Evolutionary conservation across 1,284 basidiomycete genomes (phyloP).

Genomic region (Lentinus polychrous): DNA sequence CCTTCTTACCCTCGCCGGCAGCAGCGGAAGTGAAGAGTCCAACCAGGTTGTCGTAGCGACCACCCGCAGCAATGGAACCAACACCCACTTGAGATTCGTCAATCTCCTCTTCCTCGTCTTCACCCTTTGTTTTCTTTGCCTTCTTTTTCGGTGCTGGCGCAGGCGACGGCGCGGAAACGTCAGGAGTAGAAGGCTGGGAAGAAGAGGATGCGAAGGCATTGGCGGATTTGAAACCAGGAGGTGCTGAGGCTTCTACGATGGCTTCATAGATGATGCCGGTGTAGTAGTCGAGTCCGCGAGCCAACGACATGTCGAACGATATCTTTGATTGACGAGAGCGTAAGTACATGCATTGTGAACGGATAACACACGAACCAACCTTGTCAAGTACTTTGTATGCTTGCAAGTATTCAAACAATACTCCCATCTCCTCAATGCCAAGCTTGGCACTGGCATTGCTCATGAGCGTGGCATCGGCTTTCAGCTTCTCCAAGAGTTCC

Average conservation of each 20-base stretch:
- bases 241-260: conserved; percentile 87
- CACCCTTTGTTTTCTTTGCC: conserved; percentile 41
- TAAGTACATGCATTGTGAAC: conserved; percentile 4
- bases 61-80: conserved; percentile 96
- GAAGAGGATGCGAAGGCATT: conserved; percentile 41
- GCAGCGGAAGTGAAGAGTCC: conserved; percentile 86
- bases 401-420: conserved; percentile 81
- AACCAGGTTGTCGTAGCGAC: conserved; percentile 96
- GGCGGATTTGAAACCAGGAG: conserved; percentile 65
- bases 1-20: conserved; percentile 64
- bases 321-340: conserved; percentile 46
- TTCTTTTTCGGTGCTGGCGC: conserved; percentile 40
- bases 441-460: conserved; percentile 73
- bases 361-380: conserved; percentile 29
- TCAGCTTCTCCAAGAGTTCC: conserved; percentile 73
- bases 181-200: conserved; percentile 23
- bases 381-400: conserved; percentile 80
- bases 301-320: conserved; percentile 94
- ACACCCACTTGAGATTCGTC: conserved; percentile 94
- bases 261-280: conserved; percentile 99
- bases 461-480: conserved; percentile 59
- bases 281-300: conserved; percentile 97
- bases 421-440: conserved; percentile 87
- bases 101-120: conserved; percentile 77
- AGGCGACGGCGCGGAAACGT: conserved; percentile 15